Base-by-base conservation (phyloP, 495 filamentous ascomycete genomes). In the Hypoxylon rickii region DNA sequence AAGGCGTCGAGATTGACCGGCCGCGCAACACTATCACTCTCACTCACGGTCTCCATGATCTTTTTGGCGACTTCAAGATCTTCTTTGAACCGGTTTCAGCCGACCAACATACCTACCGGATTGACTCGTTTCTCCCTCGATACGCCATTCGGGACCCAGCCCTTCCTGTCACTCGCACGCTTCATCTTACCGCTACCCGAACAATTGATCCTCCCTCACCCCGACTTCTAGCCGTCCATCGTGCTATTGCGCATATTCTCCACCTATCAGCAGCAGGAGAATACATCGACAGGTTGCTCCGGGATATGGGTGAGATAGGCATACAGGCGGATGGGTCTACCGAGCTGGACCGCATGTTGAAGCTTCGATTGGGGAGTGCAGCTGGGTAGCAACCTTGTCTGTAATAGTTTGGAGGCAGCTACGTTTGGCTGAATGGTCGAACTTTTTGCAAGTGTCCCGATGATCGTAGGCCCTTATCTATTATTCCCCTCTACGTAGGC, bases 221-320 rank as follows among this genome's bases (percentile, higher is more conserved):
- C 24, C 55, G 64, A 47, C 65, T 73, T 40, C 42, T 73, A 2
- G 49, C 60, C 15, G 33, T 71, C 22, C 69, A 71, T 55, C 47
- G 56, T 54, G 65, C 70, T 32, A 71, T 73, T 44, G 69, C 58
- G 44, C 63, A 65, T 41, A 70, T 74, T 26, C 71, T 72, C 48
- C 62, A 68, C 57, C 65, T 66, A 32, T 70, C 66, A 45, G 64
- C 44, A 39, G 69, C 64, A 2, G 64, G 64, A 50, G 46, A 56
- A 4, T 72, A 72, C 52, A 70, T 70, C 41, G 51, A 70, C 45
- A 58, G 54, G 29, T 54, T 72, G 18, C 42, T 69, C 36, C 29
- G 46, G 29, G 61, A 69, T 42, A 58, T 69, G 44, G 61, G 70
- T 20, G 61, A 65, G 19, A 58, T 64, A 36, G 47, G 55, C 36